Evolutionary conservation across 805 yeast genomes (phyloP).

Genomic region (Vanderwaltozyma tropicalis): DNA sequence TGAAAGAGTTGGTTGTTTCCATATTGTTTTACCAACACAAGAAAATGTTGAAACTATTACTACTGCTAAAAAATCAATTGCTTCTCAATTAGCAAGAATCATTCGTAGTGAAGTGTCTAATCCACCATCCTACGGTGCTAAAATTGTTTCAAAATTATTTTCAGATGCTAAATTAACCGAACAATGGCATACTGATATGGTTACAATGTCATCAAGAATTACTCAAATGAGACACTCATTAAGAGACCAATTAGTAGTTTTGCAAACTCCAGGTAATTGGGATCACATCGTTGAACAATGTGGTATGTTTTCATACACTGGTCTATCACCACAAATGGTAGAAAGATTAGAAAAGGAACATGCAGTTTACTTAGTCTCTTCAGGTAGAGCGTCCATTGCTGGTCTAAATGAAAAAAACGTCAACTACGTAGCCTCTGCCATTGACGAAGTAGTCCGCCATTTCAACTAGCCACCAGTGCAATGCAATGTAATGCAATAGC

Average conservation of each 20-base stretch:
- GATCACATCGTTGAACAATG: slow-evolving; percentile 81
- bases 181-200: slow-evolving; percentile 79
- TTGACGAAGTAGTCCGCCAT: slow-evolving; percentile 60
- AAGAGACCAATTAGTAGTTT: slow-evolving; percentile 46
- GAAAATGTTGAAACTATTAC: slow-evolving; percentile 24
- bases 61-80: slow-evolving; percentile 44
- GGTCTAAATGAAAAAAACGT: slow-evolving; percentile 79
- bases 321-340: slow-evolving; percentile 68
- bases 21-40: slow-evolving; percentile 46
- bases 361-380: slow-evolving; percentile 68
- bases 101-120: slow-evolving; percentile 82
- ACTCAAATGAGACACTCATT: slow-evolving; percentile 63
- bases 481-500: too few species aligned
- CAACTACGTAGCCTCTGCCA: slow-evolving; percentile 64
- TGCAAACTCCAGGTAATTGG: slow-evolving; percentile 86
- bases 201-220: slow-evolving; percentile 82
- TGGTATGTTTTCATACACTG: slow-evolving; percentile 97
- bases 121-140: slow-evolving; percentile 94
- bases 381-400: slow-evolving; percentile 90
- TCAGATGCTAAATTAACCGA: slow-evolving; percentile 51
- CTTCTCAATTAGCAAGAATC: slow-evolving; percentile 64
- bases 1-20: slow-evolving; percentile 93
- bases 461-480: background rate
- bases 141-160: slow-evolving; percentile 70
- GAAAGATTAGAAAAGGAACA: slow-evolving; percentile 63